Conservation (phyloP, 225 moss, liverwort and hornwort species). For the Pseudisothecium myosuroides region DNA sequence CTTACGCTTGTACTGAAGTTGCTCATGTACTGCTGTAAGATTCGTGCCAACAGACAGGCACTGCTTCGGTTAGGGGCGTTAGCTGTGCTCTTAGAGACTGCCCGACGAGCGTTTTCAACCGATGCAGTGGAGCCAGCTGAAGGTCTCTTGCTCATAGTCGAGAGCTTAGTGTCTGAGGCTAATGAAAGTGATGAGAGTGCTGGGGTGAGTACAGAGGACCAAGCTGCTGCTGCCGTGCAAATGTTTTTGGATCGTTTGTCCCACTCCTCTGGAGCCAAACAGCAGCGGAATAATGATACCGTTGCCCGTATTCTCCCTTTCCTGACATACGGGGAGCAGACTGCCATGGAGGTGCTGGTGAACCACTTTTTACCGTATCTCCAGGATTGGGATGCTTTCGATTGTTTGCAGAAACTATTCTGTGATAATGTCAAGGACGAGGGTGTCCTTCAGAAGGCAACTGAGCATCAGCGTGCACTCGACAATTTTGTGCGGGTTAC, state of each 20-base stretch:
- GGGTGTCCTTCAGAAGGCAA: conserved; percentile 49
- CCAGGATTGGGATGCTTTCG: conserved; percentile 91
- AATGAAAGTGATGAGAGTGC: conserved; percentile 92
- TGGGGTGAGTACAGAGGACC: conserved; percentile 71
- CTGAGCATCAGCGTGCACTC: conserved; percentile 74
- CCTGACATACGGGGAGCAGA: conserved; percentile 92
- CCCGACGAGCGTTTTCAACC: conserved; percentile 83
- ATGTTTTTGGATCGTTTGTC: conserved; percentile 99
- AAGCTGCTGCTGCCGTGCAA: conserved; percentile 92
- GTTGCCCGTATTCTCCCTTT: conserved; percentile 96
- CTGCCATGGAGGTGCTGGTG: conserved; percentile 96
- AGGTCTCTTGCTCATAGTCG: conserved; percentile 95
- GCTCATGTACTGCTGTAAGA: conserved; percentile 99
- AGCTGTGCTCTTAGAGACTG: conserved; percentile 80
- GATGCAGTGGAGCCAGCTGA: conserved; percentile 99
- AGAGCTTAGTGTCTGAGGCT: conserved; percentile 96
- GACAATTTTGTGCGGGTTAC: conserved; percentile 96
- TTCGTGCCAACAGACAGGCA: conserved; percentile 88
- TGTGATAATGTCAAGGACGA: conserved; percentile 80
- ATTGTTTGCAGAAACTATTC: conserved; percentile 63
- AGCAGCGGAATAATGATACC: conserved; percentile 95
- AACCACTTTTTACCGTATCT: conserved; percentile 87
- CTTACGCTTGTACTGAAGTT: conserved; percentile 88
- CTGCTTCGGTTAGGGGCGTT: conserved; percentile 78
- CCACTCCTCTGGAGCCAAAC: conserved; percentile 78